Base-by-base conservation (phyloP, 2,329 filamentous ascomycete species). In the Mollisia scopiformis region DNA sequence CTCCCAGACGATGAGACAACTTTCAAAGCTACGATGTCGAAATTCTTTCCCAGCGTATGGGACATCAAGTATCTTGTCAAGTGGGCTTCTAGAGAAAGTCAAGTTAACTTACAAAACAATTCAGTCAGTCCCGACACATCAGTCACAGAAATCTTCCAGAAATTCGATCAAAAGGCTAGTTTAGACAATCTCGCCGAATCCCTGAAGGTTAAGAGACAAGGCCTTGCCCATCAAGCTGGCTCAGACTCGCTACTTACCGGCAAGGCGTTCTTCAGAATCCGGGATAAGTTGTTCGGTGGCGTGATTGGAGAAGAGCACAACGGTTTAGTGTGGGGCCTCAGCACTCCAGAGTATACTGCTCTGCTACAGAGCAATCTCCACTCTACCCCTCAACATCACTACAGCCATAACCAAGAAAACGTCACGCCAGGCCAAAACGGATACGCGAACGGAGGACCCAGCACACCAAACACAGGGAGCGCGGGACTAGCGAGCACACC, bases 51-150 rank as follows among this genome's bases (percentile, higher is more conserved):
- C 0, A 89, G 89, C 19, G 87, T 96, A 0, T 96, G 95, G 75
- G 95, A 99, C 74, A 95, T 99, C 68, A 99, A 99, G 79, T 96
- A 95, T 75, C 85, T 99, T 41, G 94, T 97, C 86, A 96, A 97
- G 74, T 88, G 93, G 71, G 93, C 92, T 28, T 89, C 90, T 66
- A 85, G 85, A 68, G 84, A 89, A 57, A n/a, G n/a, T n/a, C n/a
- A n/a, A n/a, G n/a, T n/a, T n/a, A n/a, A n/a, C n/a, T 85, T 90
- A 72, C 85, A 85, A 58, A 83, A 84, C 53, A 84, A 78, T 73
- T 89, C 86, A 72, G 79, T 78, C 69, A 87, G 84, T 8, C 88
- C 85, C 50, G 89, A 91, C 61, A 82, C 85, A 2, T 23, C 47
- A 27, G 47, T 23, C 23, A 23, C 51, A 6, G 59, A 62, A 80